phyloP scores from a whole-genome alignment of 2,329 filamentous ascomycete species.

The Aspergillus neoniger region DNA sequence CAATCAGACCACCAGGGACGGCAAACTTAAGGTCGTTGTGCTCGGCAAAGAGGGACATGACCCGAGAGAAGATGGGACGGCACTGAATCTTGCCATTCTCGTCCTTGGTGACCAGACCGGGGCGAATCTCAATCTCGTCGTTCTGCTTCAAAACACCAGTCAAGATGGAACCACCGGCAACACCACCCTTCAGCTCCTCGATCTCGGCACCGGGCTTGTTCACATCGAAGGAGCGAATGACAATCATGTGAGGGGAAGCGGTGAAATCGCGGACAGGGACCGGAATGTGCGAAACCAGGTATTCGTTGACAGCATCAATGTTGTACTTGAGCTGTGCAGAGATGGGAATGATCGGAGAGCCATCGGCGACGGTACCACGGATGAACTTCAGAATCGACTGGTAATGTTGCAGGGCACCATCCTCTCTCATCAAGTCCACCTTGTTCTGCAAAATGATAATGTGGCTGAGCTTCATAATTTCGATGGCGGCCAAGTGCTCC shows the following conservation, averaged over 20 bases:
- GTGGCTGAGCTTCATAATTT: slow-evolving; percentile 99
- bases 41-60: slow-evolving; percentile 94
- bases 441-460: slow-evolving; percentile 99
- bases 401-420: slow-evolving; percentile 90
- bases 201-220: slow-evolving; percentile 99
- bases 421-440: slow-evolving; percentile 97
- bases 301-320: slow-evolving; percentile 96
- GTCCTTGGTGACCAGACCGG: slow-evolving; percentile 96
- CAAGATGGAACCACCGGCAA: slow-evolving; percentile 94
- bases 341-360: slow-evolving; percentile 93
- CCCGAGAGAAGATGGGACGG: slow-evolving; percentile 93
- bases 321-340: slow-evolving; percentile 99
- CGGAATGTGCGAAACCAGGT: slow-evolving; percentile 92
- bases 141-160: slow-evolving; percentile 96
- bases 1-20: slow-evolving; percentile 94
- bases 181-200: slow-evolving; percentile 96
- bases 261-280: slow-evolving; percentile 89
- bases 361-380: slow-evolving; percentile 92
- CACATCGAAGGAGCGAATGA: slow-evolving; percentile 98
- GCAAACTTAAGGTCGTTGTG: slow-evolving; percentile 98
- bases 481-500: slow-evolving; percentile 96
- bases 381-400: slow-evolving; percentile 99
- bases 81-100: slow-evolving; percentile 92
- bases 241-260: slow-evolving; percentile 94
- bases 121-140: slow-evolving; percentile 97